Evolutionary conservation across 805 yeast species (phyloP).

Genomic region (Wickerhamiella occidentalis): DNA sequence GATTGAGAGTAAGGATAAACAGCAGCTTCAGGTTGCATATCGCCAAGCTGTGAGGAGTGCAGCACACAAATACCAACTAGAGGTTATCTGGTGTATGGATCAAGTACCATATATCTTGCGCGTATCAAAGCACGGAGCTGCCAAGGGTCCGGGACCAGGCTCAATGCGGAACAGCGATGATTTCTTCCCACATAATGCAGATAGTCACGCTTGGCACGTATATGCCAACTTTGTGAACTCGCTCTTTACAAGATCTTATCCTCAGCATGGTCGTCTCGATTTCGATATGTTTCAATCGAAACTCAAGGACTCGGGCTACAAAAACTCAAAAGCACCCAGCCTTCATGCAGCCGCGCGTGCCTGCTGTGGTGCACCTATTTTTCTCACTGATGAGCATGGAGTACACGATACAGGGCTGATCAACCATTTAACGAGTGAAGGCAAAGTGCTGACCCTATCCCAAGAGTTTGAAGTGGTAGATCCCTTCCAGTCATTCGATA

Average conservation of each 20-base stretch:
- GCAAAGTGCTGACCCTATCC: constrained; percentile 12
- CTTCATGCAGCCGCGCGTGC: constrained; percentile 25
- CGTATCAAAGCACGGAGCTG: background rate
- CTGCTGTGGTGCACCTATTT: constrained; percentile 27
- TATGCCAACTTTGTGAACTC: constrained; percentile 23
- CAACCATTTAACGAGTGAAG: constrained; percentile 12
- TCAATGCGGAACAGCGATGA: constrained; percentile 25
- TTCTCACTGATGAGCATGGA: constrained; percentile 22
- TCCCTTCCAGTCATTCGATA: constrained; percentile 15
- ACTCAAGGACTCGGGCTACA: constrained; percentile 10
- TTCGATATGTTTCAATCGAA: constrained; percentile 27
- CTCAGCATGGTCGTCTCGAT: constrained; percentile 18
- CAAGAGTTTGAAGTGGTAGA: constrained; percentile 14
- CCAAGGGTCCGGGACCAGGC: constrained; percentile 18
- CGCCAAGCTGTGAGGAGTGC: constrained; percentile 21
- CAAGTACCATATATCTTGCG: constrained; percentile 21
- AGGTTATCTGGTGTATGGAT: constrained; percentile 25
- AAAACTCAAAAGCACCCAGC: constrained; percentile 12
- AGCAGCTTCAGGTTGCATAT: constrained; percentile 17
- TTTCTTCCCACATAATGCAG: constrained; percentile 23
- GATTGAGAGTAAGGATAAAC: constrained; percentile 16
- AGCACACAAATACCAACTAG: constrained; percentile 19
- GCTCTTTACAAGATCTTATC: constrained; percentile 14
- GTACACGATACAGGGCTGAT: constrained; percentile 19
- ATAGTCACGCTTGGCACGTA: constrained; percentile 25